Evolutionary conservation across 164 flowering plant genomes (phyloP), one percentile per base, ranked within the genome.

Genomic region (Nymphaea thermarum): DNA sequence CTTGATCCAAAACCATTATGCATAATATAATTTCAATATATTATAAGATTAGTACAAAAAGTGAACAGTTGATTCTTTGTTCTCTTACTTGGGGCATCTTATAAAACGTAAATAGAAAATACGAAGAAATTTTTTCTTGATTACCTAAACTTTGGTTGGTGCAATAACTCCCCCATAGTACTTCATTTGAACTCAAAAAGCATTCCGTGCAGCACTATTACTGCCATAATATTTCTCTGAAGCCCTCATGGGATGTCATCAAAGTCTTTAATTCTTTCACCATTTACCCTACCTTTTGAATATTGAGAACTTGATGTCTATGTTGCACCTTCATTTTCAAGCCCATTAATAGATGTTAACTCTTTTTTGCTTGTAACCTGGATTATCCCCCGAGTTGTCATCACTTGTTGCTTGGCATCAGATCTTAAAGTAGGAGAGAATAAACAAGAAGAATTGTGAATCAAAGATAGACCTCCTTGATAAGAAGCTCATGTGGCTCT

Each of bases 381-480:
- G 10, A 70, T 74, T 80, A 67, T 65, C 74, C 63, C 74, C 82
- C 41, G 43, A 43, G 62, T 72, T 77, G 69, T 83, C 89, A 76
- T 86, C 85, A 76, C 89, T 83, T 2, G 90, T 83, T 43, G 68
- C 82, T 80, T 81, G 82, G 69, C 25, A 72, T 86, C 89, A 4
- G 86, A 84, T 69, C 80, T 76, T n/a, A 84, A 84, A 16, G 84
- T 75, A 6, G 84, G 74, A 6, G 83, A 80, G 65, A 77, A 71
- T 8, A 85, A 61, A 84, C 83, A 60, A 83, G 11, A 71, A 15
- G 59, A 77, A 16, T 16, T 80, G 82, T 60, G 86, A 70, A 63
- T 88, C 90, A 64, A 85, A 78, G 43, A 80, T 81, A 74, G 91
- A 90, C 42, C 90, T 78, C 17, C 91, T 83, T 16, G 75, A 79